Percentiles rank a stretch among this genome's conserved stretches.
phyloP scores from a whole-genome alignment of 2,329 filamentous ascomycete species.

The Fusarium sp. region DNA sequence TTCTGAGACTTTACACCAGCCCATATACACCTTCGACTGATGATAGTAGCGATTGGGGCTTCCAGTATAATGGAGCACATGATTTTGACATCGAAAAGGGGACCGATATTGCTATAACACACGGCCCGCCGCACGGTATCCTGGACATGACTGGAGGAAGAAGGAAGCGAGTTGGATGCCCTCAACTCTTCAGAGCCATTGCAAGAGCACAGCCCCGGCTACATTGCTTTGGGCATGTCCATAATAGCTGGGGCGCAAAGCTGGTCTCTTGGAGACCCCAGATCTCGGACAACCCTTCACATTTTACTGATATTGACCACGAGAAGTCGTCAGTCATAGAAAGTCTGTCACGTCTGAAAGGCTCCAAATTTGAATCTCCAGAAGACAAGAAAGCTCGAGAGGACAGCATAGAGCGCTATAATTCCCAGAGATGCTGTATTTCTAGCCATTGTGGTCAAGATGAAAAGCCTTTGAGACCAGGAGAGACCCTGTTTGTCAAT shows the following conservation, averaged over 20 bases:
- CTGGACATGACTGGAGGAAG: slow-evolving; percentile 54
- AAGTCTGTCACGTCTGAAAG: slow-evolving; percentile 44
- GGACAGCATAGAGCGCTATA: not conserved
- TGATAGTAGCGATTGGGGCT: slow-evolving; percentile 55
- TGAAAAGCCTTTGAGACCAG: not conserved
- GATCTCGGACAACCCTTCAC: slow-evolving; percentile 52
- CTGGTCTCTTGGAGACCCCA: slow-evolving; percentile 60
- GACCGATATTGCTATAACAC: slow-evolving; percentile 53
- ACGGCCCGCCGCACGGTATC: slow-evolving; percentile 56
- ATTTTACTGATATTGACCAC: slow-evolving; percentile 65
- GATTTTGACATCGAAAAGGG: slow-evolving; percentile 45
- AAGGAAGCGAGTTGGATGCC: slow-evolving; percentile 49
- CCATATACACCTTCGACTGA: slow-evolving; percentile 58
- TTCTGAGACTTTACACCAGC: slow-evolving; percentile 60
- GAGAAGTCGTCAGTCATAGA: slow-evolving; percentile 55
- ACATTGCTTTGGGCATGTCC: slow-evolving; percentile 56
- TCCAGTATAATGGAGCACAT: slow-evolving; percentile 57
- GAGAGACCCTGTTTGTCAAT: slow-evolving; percentile 38
- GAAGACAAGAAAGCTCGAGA: not conserved
- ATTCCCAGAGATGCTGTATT: slow-evolving; percentile 12
- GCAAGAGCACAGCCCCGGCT: slow-evolving; percentile 49
- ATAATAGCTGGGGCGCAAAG: slow-evolving; percentile 56
- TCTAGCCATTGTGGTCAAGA: slow-evolving; percentile 16
- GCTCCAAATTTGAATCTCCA: slow-evolving; percentile 2
- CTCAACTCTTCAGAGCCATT: slow-evolving; percentile 51